These are phyloP conservation scores for Tremella fuciformis DNA, from an alignment of 768 basidiomycete genomes.

Conservation along the genomic window DNA sequence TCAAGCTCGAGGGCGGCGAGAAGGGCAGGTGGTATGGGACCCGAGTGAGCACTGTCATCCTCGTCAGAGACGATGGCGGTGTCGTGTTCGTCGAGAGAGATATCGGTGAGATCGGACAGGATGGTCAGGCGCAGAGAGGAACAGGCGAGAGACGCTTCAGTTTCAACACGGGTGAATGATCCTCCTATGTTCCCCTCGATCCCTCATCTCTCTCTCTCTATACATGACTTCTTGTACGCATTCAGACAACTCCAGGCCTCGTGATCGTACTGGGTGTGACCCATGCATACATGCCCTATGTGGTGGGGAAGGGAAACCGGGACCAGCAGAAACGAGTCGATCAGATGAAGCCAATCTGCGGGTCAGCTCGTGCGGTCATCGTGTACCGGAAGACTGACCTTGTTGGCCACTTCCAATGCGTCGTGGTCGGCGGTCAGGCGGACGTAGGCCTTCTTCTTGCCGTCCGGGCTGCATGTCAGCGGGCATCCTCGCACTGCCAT, in stretches of 20 bases:
- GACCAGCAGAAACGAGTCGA: neutral
- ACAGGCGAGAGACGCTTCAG: constrained; percentile 21
- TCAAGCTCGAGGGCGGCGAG: constrained; percentile 11
- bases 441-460: constrained; percentile 99
- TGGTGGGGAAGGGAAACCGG: constrained; percentile 4
- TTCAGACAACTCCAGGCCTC: no score
- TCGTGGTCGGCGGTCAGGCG: constrained; percentile 93
- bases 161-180: constrained; percentile 9
- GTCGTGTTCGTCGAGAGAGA: constrained; percentile 47
- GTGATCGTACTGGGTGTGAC: neutral
- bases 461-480: constrained; percentile 69
- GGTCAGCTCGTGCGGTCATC: constrained; percentile 6
- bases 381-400: constrained; percentile 57
- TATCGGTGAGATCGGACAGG: constrained; percentile 24
- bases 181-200: no score
- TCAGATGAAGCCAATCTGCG: constrained; percentile 89
- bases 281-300: constrained; percentile 11
- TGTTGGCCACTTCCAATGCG: constrained; percentile 95
- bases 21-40: constrained; percentile 43
- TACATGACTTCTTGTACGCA: no score
- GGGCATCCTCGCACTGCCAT: neutral
- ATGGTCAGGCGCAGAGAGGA: constrained; percentile 24
- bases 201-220: no score
- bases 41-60: constrained; percentile 44
- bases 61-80: constrained; percentile 37